Conservation (phyloP, 139 green algal genomes). For the Deuterostichococcus epilithicus region DNA sequence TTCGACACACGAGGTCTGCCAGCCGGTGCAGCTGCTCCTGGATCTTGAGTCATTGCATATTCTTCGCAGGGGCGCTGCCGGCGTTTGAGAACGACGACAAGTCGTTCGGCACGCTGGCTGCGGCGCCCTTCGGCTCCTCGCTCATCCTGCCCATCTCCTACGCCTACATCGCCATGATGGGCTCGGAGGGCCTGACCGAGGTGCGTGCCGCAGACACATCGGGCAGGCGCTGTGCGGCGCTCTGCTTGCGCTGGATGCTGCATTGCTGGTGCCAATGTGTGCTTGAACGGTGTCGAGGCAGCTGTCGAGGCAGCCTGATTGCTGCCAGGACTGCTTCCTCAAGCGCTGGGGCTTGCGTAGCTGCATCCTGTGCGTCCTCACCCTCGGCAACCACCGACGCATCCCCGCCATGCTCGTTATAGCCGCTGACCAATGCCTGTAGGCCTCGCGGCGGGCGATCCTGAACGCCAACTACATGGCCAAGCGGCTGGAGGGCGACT, state of each 20-base stretch:
- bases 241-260: no score
- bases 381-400: no score
- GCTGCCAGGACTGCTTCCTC: no score
- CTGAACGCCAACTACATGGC: conserved; percentile 99
- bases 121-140: conserved; percentile 91
- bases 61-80: conserved; percentile 23
- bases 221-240: no score
- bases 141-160: conserved; percentile 98
- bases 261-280: not conserved
- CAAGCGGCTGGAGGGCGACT: conserved; percentile 76
- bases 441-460: conserved; percentile 80
- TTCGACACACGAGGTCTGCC: no score
- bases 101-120: conserved; percentile 89
- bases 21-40: no score
- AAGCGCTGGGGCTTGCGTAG: no score
- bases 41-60: no score
- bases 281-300: no score
- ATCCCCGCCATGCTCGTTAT: no score
- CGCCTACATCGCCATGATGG: conserved; percentile 99
- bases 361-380: no score
- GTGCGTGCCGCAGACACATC: conserved; percentile 31
- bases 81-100: conserved; percentile 50
- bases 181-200: conserved; percentile 79
- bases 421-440: conserved; percentile 13
- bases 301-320: no score